A percentile compares a stretch with the other conserved stretches of the same genome.
phyloP scores from a whole-genome alignment of 768 basidiomycete species.

The Leucosporidium yakuticum region DNA sequence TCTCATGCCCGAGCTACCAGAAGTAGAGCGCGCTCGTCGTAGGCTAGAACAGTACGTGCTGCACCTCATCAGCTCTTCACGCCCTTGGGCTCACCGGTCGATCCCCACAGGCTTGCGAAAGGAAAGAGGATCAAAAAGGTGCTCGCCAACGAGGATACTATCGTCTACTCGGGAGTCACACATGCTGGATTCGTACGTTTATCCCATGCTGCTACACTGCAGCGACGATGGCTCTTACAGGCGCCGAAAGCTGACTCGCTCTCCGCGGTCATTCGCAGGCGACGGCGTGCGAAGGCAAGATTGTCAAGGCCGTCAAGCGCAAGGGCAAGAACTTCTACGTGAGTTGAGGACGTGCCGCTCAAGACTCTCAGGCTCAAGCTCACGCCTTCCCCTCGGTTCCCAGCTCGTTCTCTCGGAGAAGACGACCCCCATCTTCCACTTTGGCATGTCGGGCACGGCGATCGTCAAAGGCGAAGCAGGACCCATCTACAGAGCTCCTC shows the following conservation, averaged over 20 bases:
- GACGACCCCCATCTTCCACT: slow-evolving; percentile 31
- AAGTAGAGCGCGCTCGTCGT: background rate
- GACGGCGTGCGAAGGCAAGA: slow-evolving; percentile 19
- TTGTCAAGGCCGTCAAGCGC: slow-evolving; percentile 24
- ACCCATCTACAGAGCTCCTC: slow-evolving; percentile 30
- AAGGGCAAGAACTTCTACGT: slow-evolving; percentile 42
- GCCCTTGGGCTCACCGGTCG: background rate
- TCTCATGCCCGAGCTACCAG: slow-evolving; percentile 1
- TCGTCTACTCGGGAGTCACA: slow-evolving; percentile 31
- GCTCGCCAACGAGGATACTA: slow-evolving; percentile 23
- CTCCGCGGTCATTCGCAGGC: background rate
- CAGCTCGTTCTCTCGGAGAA: slow-evolving; percentile 25
- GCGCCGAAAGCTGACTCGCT: background rate
- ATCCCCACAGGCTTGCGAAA: slow-evolving; percentile 14
- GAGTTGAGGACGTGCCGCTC: slow-evolving; percentile 12
- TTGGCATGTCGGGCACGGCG: slow-evolving; percentile 35
- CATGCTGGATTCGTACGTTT: slow-evolving; percentile 19
- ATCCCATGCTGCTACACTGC: background rate
- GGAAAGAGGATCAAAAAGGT: slow-evolving; percentile 27
- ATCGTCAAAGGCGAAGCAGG: slow-evolving; percentile 23
- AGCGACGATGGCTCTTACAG: background rate
- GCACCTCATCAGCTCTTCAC: background rate
- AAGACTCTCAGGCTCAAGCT: too few relatives aligned
- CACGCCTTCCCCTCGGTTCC: too few relatives aligned
- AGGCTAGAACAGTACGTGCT: background rate